Conservation (phyloP, 306 rosid species). For the Acmispon strigosus region DNA sequence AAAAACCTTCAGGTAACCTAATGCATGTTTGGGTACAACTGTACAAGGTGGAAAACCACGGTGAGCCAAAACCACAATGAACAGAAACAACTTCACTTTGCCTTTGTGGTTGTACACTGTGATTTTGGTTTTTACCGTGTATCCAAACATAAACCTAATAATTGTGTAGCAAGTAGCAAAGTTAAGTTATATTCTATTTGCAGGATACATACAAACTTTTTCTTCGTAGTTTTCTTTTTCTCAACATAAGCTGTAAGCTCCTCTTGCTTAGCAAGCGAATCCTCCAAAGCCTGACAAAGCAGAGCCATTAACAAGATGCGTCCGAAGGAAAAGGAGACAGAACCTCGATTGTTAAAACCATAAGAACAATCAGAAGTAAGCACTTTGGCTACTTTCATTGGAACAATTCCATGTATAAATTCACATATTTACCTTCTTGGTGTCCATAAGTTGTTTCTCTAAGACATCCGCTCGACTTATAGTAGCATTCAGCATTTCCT, state of each 20-base stretch:
- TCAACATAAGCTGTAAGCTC: slow-evolving; percentile 66
- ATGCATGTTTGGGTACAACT: too few species aligned
- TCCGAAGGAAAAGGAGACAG: neutral
- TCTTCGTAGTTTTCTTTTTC: slow-evolving; percentile 49
- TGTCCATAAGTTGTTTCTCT: slow-evolving; percentile 56
- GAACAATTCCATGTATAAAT: neutral
- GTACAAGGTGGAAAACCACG: too few species aligned
- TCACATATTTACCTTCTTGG: slow-evolving; percentile 54
- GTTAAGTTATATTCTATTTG: neutral
- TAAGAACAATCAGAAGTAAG: neutral
- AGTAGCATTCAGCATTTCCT: slow-evolving; percentile 55
- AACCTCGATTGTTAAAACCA: neutral
- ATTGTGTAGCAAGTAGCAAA: neutral
- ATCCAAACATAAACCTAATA: neutral
- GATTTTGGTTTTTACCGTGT: too few species aligned
- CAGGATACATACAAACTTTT: slow-evolving; percentile 27
- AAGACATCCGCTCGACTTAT: slow-evolving; percentile 43
- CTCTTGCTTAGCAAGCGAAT: slow-evolving; percentile 51
- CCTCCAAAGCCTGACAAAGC: slow-evolving; percentile 58
- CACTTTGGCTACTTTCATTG: neutral
- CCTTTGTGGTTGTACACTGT: too few species aligned
- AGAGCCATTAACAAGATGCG: neutral
- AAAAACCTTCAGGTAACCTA: neutral
- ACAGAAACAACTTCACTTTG: too few species aligned
- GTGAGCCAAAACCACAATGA: too few species aligned